Evolutionary conservation across 345 rosid species (phyloP), one percentile per base, ranked within the genome.

Genomic region (Hibiscus tridactylites): DNA sequence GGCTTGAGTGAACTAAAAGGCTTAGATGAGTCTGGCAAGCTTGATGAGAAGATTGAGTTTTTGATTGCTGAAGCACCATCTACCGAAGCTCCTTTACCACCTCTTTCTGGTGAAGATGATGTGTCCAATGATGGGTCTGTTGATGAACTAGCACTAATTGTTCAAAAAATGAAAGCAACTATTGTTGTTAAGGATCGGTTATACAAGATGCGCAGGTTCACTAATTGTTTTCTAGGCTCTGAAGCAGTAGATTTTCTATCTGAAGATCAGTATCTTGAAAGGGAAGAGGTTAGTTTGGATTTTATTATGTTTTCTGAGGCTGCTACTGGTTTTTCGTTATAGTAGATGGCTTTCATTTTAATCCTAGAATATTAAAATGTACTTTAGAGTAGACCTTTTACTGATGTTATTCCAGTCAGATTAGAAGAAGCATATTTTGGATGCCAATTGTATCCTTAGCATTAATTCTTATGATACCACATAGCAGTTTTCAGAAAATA

Each of bases 31-130:
- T 82, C 85, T 59, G 91, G 93, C 37, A 75, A 83, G 76, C 90
- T 91, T 79, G 83, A 80, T 53, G 97, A 91, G 80, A 91, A 87
- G 83, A 88, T 88, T 37, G 85, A 82, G 47, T 65, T 74, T 82
- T 54, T 91, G 72, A 79, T 91, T 61, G 17, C 77, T 46, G 87
- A 89, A 82, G 74, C 77, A 61, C 90, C 98, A 6, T 62, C 87
- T 8, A 63, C 65, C 28, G 88, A 83, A 84, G 91, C 93, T 77
- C 98, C 96, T 74, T 44, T 88, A 46, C 93, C 92, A 0, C 97
- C 98, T 62, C 86, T 91, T 70, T 91, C 97, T 49, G 98, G 96
- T 44, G 97, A 93, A 86, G 98, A 89, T 79, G 97, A 91, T 63
- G 77, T 74, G 53, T 83, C 90, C 12, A 78, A 77, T 73, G 81